These are phyloP conservation scores for Chrysosphaeria jannelii DNA, from an alignment of 2,329 filamentous ascomycete species.

Conservation along the genomic window DNA sequence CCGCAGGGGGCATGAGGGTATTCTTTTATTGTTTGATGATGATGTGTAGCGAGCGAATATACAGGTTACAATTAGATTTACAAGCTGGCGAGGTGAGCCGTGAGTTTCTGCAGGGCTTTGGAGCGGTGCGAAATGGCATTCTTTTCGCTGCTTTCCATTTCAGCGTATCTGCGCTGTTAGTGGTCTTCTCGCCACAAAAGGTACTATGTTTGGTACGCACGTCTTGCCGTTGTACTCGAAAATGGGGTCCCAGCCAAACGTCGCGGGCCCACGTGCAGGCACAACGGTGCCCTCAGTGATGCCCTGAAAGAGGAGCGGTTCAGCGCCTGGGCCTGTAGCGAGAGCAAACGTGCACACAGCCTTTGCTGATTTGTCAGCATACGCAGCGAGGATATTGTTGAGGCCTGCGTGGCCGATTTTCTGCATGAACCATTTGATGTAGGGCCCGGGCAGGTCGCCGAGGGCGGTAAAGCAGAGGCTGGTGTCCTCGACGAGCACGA, in stretches of 20 bases:
- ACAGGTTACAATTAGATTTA: too few species aligned
- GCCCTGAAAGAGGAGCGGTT: constrained; percentile 75
- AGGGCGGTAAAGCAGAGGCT: constrained; percentile 79
- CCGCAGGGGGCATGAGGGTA: too few species aligned
- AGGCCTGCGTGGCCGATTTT: constrained; percentile 57
- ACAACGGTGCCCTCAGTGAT: constrained; percentile 68
- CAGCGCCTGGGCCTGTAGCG: constrained; percentile 53
- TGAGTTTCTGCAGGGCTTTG: constrained; percentile 64
- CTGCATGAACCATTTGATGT: constrained; percentile 91
- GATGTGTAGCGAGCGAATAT: too few species aligned
- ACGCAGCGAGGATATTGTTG: constrained; percentile 69
- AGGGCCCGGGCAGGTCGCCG: constrained; percentile 74
- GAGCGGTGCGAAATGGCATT: constrained; percentile 81
- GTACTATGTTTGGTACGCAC: too few species aligned
- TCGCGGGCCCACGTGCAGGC: constrained; percentile 43
- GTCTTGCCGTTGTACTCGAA: constrained; percentile 87
- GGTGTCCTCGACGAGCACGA: constrained; percentile 87
- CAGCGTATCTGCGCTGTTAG: constrained; percentile 32
- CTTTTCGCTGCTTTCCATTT: constrained; percentile 73
- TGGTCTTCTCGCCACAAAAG: too few species aligned
- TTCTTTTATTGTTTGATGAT: not conserved
- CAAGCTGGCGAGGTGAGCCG: constrained; percentile 56
- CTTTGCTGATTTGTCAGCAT: constrained; percentile 70
- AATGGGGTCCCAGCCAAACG: constrained; percentile 87
- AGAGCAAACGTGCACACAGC: constrained; percentile 94